Evolutionary conservation across 805 yeast genomes (phyloP).

Genomic region (Cyberlindnera maclurae): DNA sequence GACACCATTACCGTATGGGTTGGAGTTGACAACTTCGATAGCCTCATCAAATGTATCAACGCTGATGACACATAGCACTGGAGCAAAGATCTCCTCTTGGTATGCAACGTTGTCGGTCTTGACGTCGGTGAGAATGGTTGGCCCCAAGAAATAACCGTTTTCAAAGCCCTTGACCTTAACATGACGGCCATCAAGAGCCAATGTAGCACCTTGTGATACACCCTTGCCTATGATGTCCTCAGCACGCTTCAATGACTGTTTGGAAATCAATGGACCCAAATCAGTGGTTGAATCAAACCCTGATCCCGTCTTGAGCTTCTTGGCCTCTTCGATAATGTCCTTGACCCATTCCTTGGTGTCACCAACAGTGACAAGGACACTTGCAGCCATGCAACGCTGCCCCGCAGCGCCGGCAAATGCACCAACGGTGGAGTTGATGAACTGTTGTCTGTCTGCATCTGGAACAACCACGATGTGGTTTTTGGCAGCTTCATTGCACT

Average conservation of each 20-base stretch:
- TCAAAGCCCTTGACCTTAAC: constrained; percentile 40
- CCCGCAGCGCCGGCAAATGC: constrained; percentile 85
- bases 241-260: constrained; percentile 46
- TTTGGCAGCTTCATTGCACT: constrained; percentile 72
- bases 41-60: constrained; percentile 69
- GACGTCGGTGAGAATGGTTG: constrained; percentile 57
- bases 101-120: constrained; percentile 61
- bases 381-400: constrained; percentile 77
- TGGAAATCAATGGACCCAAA: constrained; percentile 65
- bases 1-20: constrained; percentile 65
- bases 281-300: constrained; percentile 59
- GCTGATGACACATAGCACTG: constrained; percentile 56
- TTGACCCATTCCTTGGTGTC: constrained; percentile 51
- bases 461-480: constrained; percentile 69
- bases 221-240: constrained; percentile 45
- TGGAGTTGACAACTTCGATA: constrained; percentile 52
- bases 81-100: constrained; percentile 71
- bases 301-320: constrained; percentile 49
- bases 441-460: constrained; percentile 59
- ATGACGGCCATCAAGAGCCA: constrained; percentile 59
- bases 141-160: constrained; percentile 65
- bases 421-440: constrained; percentile 59
- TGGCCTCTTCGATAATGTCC: constrained; percentile 53
- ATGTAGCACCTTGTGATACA: constrained; percentile 49
- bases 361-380: constrained; percentile 68